A percentile compares a stretch with the other conserved stretches of the same genome.
Evolutionary conservation across 116 monocot species (phyloP).

Genomic region (Iris pallida): DNA sequence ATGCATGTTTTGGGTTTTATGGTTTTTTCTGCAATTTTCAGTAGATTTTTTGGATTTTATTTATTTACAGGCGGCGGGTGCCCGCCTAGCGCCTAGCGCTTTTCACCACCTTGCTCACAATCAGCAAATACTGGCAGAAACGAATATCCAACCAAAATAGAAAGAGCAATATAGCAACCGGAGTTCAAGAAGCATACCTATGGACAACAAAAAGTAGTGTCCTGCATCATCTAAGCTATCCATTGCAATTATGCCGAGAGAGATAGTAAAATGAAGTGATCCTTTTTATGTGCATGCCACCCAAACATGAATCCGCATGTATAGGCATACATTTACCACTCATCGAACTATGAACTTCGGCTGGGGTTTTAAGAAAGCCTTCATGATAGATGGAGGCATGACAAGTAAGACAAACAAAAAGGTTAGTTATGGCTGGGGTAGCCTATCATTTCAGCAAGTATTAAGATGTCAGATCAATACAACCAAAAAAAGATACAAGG

Average conservation of each 20-base stretch:
- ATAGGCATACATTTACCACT: constrained; percentile 85
- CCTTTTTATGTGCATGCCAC: constrained; percentile 99
- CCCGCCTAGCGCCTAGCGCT: too few relatives aligned
- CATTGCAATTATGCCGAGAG: constrained; percentile 65
- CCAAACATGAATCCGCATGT: constrained; percentile 97
- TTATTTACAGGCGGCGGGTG: too few relatives aligned
- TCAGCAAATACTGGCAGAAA: too few relatives aligned
- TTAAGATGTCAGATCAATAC: constrained; percentile 11
- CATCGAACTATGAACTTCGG: constrained; percentile 75
- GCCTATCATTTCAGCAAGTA: constrained; percentile 43
- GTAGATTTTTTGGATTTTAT: too few relatives aligned
- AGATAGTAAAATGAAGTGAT: constrained; percentile 93
- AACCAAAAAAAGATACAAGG: neutral
- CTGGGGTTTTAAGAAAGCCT: constrained; percentile 60
- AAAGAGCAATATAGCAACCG: neutral
- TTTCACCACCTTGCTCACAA: too few relatives aligned
- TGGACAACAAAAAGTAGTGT: constrained; percentile 83
- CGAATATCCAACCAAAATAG: too few relatives aligned
- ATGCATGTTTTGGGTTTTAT: too few relatives aligned
- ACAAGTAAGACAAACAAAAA: constrained; percentile 69
- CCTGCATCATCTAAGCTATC: constrained; percentile 73
- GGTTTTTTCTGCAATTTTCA: too few relatives aligned
- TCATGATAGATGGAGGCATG: constrained; percentile 78
- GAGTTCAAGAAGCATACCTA: constrained; percentile 51
- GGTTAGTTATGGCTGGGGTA: constrained; percentile 62